Conservation (phyloP, 2,329 filamentous ascomycete genomes). For the Epichloe scottii region DNA sequence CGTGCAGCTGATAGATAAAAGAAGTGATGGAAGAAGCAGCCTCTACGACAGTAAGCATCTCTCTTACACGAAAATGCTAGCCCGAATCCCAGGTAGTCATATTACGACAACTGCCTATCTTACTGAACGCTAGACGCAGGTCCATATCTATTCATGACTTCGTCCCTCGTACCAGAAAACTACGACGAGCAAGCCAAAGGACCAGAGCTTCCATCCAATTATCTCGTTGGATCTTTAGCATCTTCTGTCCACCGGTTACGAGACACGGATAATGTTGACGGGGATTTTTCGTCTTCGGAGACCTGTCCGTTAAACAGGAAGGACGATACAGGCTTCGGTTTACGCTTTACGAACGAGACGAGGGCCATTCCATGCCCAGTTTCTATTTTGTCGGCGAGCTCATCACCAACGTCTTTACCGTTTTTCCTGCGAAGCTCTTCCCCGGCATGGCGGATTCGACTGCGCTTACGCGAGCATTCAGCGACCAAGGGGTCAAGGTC, state of each 20-base stretch:
- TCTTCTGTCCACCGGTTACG: slow-evolving; percentile 76
- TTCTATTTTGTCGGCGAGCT: slow-evolving; percentile 15
- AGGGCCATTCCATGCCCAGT: slow-evolving; percentile 12
- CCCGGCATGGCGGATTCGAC: slow-evolving; percentile 74
- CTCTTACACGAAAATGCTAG: too few relatives aligned
- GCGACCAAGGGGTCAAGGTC: slow-evolving; percentile 75
- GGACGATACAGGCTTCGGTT: slow-evolving; percentile 66
- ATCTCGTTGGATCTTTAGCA: slow-evolving; percentile 58
- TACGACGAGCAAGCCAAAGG: slow-evolving; percentile 26
- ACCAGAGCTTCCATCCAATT: slow-evolving; percentile 26
- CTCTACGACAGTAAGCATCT: slow-evolving; percentile 13
- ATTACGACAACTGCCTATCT: too few relatives aligned
- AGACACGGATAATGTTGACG: slow-evolving; percentile 63
- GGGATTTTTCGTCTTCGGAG: slow-evolving; percentile 87
- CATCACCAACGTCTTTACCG: slow-evolving; percentile 53
- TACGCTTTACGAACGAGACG: slow-evolving; percentile 46
- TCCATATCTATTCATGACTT: slow-evolving; percentile 37
- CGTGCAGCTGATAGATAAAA: slow-evolving; percentile 45
- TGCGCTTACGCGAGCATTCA: slow-evolving; percentile 67
- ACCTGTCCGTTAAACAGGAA: slow-evolving; percentile 65
- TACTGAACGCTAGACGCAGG: slow-evolving; percentile 15
- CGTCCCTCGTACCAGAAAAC: slow-evolving; percentile 28
- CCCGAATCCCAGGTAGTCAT: too few relatives aligned
- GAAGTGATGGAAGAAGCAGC: slow-evolving; percentile 10
- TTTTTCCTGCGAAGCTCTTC: slow-evolving; percentile 54